These are phyloP conservation scores for Samsoniella hepiali DNA, from an alignment of 2,329 filamentous ascomycete genomes.

Conservation along the genomic window DNA sequence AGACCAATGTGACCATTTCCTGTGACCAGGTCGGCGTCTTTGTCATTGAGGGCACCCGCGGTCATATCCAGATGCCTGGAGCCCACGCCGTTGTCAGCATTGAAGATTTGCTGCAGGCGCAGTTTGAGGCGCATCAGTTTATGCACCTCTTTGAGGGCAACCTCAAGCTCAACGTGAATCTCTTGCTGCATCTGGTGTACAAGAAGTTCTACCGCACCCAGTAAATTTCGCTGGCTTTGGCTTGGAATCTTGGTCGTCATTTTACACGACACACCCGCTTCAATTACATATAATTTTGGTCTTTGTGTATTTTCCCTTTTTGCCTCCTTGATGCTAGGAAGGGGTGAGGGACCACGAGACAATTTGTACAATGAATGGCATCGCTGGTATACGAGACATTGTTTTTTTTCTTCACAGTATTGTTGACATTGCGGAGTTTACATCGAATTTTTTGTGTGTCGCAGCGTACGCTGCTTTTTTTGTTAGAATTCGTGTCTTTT, in stretches of 20 bases:
- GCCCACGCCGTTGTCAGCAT: conserved; percentile 85
- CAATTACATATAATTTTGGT: conserved; percentile 10
- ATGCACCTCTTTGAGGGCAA: conserved; percentile 88
- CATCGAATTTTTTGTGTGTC: conserved; percentile 6
- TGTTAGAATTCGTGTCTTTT: neutral
- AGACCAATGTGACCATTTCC: conserved; percentile 89
- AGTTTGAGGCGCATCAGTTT: conserved; percentile 96
- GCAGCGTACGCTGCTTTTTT: neutral
- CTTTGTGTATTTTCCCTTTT: neutral
- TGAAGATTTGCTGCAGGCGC: conserved; percentile 90
- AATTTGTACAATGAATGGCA: conserved; percentile 8
- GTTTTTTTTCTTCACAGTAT: neutral
- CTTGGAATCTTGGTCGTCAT: neutral
- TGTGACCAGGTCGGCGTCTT: conserved; percentile 95
- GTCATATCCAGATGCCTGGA: conserved; percentile 93
- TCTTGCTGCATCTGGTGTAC: conserved; percentile 94
- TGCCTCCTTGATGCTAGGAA: neutral
- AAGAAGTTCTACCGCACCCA: conserved; percentile 93
- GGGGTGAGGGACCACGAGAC: neutral
- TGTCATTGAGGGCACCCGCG: conserved; percentile 83
- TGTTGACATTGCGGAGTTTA: neutral
- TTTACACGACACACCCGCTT: neutral
- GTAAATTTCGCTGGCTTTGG: conserved; percentile 32
- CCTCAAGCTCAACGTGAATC: conserved; percentile 89
- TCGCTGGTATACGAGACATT: conserved; percentile 6